Evolutionary conservation across 345 rosid genomes (phyloP).

Genomic region (Brassica incana): DNA sequence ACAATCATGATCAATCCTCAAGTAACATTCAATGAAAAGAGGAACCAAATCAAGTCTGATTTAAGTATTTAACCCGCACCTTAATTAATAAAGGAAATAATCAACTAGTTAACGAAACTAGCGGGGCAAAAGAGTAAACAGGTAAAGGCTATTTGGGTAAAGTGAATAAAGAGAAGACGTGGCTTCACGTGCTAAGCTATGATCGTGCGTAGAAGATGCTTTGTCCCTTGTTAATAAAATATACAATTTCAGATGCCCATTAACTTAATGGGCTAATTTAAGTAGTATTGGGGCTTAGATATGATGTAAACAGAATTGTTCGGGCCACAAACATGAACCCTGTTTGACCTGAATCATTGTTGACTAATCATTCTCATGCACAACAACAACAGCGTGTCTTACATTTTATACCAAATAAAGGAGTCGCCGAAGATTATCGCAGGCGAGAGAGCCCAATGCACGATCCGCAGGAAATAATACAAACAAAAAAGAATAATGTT

Average conservation of each 20-base stretch:
- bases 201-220: slow-evolving; percentile 39
- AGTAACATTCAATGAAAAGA: not conserved
- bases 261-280: not conserved
- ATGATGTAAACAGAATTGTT: not conserved
- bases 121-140: not conserved
- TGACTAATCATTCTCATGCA: not conserved
- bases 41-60: not conserved
- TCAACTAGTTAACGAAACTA: not conserved
- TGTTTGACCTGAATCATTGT: slow-evolving; percentile 1
- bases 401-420: not conserved
- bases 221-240: slow-evolving; percentile 6
- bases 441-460: slow-evolving; percentile 5
- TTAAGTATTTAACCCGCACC: not conserved
- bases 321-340: slow-evolving; percentile 17
- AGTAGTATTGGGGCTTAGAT: not conserved
- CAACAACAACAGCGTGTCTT: not conserved
- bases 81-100: not conserved
- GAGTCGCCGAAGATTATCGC: slow-evolving; percentile 7
- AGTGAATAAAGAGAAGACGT: slow-evolving; percentile 29
- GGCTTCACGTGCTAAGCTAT: slow-evolving; percentile 35
- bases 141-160: slow-evolving; percentile 3
- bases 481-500: not conserved
- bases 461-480: not conserved
- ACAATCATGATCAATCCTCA: not conserved
- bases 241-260: not conserved